phyloP scores from a whole-genome alignment of 257 asterid genomes.

The Solanum pimpinellifolium region DNA sequence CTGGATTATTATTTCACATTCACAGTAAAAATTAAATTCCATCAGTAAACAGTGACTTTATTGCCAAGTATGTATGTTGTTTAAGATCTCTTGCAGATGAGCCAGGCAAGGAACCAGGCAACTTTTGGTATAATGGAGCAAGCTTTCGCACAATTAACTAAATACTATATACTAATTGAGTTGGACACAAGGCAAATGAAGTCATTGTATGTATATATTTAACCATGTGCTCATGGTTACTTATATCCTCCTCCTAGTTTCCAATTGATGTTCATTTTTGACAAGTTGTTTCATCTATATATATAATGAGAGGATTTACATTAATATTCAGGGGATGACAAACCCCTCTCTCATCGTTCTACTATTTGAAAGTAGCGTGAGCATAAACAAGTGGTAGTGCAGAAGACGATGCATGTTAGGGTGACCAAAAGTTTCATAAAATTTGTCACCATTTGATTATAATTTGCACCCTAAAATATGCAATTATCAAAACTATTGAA shows the following conservation, averaged over 20 bases:
- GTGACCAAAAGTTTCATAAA: neutral
- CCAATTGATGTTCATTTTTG: neutral
- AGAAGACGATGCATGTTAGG: neutral
- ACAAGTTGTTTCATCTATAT: neutral
- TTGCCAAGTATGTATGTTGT: neutral
- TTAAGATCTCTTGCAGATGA: neutral
- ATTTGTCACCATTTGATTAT: neutral
- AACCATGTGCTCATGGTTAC: neutral
- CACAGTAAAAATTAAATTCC: neutral
- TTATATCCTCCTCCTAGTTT: neutral
- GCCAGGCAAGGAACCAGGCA: neutral
- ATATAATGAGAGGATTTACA: neutral
- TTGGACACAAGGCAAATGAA: neutral
- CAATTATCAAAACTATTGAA: neutral
- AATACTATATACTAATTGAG: neutral
- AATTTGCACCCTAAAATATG: no score
- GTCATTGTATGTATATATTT: neutral
- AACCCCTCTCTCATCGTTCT: neutral
- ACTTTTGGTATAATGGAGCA: neutral
- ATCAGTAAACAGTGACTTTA: neutral
- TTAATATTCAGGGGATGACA: neutral
- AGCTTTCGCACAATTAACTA: neutral
- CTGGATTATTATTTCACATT: neutral
- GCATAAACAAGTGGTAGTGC: neutral
- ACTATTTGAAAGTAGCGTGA: neutral